Evolutionary conservation across 805 yeast species (phyloP).

Genomic region (Lachancea sp.): DNA sequence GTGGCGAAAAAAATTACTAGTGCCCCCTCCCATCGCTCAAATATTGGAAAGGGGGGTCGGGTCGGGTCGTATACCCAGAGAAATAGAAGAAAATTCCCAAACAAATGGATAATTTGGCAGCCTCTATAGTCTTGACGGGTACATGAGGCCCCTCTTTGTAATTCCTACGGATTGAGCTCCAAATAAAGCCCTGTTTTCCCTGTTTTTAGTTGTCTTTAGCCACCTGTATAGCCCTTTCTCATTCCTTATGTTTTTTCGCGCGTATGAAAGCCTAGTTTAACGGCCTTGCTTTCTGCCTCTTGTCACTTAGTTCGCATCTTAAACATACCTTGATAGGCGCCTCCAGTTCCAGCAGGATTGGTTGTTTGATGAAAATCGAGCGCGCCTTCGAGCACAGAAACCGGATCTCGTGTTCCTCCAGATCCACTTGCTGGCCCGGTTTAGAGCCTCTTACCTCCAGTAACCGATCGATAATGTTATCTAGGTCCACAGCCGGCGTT

Average conservation of each 20-base stretch:
- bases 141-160: not conserved
- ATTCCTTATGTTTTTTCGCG: not conserved
- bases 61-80: not conserved
- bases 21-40: conserved; percentile 1
- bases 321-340: conserved; percentile 86
- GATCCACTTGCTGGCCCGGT: conserved; percentile 94
- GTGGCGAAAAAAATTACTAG: conserved; percentile 2
- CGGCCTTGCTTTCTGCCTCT: not conserved
- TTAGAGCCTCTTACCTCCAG: conserved; percentile 97
- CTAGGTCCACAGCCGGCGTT: conserved; percentile 82
- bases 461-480: conserved; percentile 92
- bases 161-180: not conserved
- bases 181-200: not conserved
- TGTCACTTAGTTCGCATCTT: not conserved
- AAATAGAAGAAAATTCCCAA: not conserved
- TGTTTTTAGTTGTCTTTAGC: not conserved
- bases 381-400: conserved; percentile 95
- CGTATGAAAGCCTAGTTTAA: not conserved
- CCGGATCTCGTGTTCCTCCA: conserved; percentile 90
- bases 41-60: conserved; percentile 1
- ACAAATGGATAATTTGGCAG: not conserved
- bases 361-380: conserved; percentile 96
- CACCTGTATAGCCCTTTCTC: not conserved
- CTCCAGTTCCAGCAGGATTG: conserved; percentile 88
- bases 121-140: not conserved